phyloP scores from a whole-genome alignment of 73 alveolate genomes.

The Breviolum minutum region DNA sequence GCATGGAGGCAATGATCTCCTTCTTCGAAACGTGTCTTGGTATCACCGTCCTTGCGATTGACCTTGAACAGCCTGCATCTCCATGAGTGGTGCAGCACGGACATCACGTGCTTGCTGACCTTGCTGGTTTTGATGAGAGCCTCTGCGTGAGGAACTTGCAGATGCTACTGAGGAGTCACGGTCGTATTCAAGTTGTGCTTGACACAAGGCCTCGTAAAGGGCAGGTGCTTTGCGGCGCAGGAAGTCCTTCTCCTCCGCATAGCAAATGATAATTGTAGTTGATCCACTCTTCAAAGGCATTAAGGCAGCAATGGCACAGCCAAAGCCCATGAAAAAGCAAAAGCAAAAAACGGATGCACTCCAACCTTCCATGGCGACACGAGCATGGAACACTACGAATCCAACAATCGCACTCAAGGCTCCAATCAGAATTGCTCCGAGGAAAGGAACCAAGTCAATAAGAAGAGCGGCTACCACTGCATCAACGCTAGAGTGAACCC shows the following conservation, averaged over 20 bases:
- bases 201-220: neutral
- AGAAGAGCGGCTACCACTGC: neutral
- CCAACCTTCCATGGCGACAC: neutral
- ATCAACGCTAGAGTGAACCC: neutral
- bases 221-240: conserved; percentile 33
- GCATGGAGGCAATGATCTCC: no score
- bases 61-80: neutral
- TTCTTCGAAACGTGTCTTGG: no score
- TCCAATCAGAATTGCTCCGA: conserved; percentile 4
- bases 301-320: neutral
- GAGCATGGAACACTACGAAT: neutral
- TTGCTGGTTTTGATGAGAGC: neutral
- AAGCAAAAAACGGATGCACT: neutral
- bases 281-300: neutral
- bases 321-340: conserved; percentile 14
- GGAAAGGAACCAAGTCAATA: conserved; percentile 2
- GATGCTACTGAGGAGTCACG: neutral
- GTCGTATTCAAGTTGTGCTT: neutral
- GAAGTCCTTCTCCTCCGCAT: conserved; percentile 12
- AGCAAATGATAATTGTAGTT: neutral
- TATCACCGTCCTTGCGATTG: neutral
- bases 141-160: conserved; percentile 22
- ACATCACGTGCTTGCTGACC: conserved; percentile 24
- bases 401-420: neutral
- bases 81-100: conserved; percentile 36